Base-by-base conservation (phyloP, 202 grass and related monocot species). In the Bolboschoenoplectus hybrid region DNA sequence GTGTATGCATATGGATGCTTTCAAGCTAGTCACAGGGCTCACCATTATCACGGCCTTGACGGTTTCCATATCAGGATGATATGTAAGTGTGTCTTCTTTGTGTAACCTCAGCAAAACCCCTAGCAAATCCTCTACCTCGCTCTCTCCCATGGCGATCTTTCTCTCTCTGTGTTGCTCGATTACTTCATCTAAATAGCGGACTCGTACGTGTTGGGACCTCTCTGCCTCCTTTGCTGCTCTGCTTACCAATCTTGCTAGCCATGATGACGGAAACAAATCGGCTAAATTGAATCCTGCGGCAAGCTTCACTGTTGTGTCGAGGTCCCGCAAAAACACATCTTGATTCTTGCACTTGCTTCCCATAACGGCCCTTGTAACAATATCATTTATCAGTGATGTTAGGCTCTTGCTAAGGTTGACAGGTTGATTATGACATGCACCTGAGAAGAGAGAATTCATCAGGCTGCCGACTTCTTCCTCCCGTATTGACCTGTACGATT, bases 401-500 rank as follows among this genome's bases (percentile, higher is more conserved):
- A 26, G 26, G 26, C 26, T 26, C 26, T 26, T 26, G 26, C 86
- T 92, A 17, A 94, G 46, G 82, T 94, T 90, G 11, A 94, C 86
- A 57, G 43, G 2, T 43, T 45, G 0, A 11, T 62, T 9, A 3
- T 3, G 0, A 5, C 55, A 4, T 1, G 83, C 0, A 36, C 45
- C 40, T 5, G 20, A 74, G 1, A 61, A 84, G 26, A 26, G 26
- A 26, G 26, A 26, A 26, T 26, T 26, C 26, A 26, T 26, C 58
- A 90, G 84, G 60, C 86, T 86, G 3, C 3, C 8, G 5, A 16
- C 65, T 86, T 94, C 92, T n/a, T 91, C 85, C 68, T 94, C 88
- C 6, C 87, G 45, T 34, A 89, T 74, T 20, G 8, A 58, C 14
- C 88, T 85, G 67, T 88, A 91, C 0, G 89, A 91, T 4, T 49